Evolutionary conservation across 371 early-diverging fungal species (phyloP).

Genomic region (Circinella minor): DNA sequence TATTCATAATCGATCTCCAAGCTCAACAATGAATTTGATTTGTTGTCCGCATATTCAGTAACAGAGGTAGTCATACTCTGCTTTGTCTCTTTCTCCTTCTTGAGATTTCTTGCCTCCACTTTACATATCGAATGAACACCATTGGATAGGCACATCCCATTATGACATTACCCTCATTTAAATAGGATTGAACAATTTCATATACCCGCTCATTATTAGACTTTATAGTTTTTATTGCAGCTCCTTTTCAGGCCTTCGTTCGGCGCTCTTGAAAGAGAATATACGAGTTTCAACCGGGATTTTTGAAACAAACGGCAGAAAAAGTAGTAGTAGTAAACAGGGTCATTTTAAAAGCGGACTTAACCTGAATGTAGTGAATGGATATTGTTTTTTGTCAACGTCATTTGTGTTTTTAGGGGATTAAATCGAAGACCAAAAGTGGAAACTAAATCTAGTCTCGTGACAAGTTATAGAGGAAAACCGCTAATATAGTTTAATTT

Average conservation of each 20-base stretch:
- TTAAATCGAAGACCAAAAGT: not conserved
- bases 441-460: conserved; percentile 8
- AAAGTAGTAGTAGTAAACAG: not conserved
- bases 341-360: not conserved
- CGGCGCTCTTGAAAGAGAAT: not conserved
- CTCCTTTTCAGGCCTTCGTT: not conserved
- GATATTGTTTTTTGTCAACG: too few relatives aligned
- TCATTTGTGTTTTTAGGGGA: too few relatives aligned
- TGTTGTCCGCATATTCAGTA: not conserved
- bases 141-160: not conserved
- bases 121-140: not conserved
- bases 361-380: not conserved
- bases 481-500: too few relatives aligned
- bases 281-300: not conserved
- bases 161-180: too few relatives aligned
- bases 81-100: not conserved
- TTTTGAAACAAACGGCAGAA: not conserved
- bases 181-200: not conserved
- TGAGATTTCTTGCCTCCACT: not conserved
- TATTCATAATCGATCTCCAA: not conserved
- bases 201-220: not conserved
- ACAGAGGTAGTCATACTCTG: not conserved
- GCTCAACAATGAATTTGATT: not conserved
- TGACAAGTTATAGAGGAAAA: too few relatives aligned
- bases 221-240: not conserved